phyloP scores from a whole-genome alignment of 2,329 filamentous ascomycete genomes.

The Fusarium poae region DNA sequence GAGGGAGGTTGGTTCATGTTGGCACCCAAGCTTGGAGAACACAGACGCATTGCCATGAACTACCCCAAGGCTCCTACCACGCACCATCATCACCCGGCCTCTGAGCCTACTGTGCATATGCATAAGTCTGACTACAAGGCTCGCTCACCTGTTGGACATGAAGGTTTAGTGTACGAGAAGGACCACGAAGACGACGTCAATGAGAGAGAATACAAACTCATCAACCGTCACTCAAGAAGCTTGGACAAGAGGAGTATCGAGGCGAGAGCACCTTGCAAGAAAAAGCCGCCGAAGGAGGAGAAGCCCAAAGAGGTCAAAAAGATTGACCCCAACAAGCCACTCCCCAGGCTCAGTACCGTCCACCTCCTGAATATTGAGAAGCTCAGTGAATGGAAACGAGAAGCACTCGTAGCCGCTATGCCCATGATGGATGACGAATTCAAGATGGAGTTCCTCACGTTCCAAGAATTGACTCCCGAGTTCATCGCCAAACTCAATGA shows the following conservation, averaged over 20 bases:
- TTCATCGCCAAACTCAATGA: constrained; percentile 24
- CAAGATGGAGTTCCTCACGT: constrained; percentile 11
- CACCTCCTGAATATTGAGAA: constrained; percentile 21
- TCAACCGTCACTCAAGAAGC: not conserved
- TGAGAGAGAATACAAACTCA: not conserved
- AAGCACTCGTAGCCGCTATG: not conserved
- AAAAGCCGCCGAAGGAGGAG: not conserved
- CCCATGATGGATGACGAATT: constrained; percentile 4
- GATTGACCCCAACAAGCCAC: constrained; percentile 4
- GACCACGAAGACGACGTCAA: not conserved
- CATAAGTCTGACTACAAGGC: not conserved
- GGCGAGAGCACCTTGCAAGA: not conserved
- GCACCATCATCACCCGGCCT: not conserved
- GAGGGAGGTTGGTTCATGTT: constrained; percentile 1
- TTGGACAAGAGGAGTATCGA: not conserved
- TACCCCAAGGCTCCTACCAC: not conserved
- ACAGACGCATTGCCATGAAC: constrained; percentile 8
- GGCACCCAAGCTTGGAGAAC: constrained; percentile 1
- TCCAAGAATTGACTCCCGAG: not conserved
- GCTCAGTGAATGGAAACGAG: not conserved
- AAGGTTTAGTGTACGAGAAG: not conserved
- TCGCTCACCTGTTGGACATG: not conserved
- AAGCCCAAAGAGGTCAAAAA: not conserved
- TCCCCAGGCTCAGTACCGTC: constrained; percentile 8
- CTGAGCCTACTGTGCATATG: not conserved